Evolutionary conservation across 2,329 filamentous ascomycete species (phyloP), one percentile per base, ranked within the genome.

Genomic region (Microthyrium microscopicum): DNA sequence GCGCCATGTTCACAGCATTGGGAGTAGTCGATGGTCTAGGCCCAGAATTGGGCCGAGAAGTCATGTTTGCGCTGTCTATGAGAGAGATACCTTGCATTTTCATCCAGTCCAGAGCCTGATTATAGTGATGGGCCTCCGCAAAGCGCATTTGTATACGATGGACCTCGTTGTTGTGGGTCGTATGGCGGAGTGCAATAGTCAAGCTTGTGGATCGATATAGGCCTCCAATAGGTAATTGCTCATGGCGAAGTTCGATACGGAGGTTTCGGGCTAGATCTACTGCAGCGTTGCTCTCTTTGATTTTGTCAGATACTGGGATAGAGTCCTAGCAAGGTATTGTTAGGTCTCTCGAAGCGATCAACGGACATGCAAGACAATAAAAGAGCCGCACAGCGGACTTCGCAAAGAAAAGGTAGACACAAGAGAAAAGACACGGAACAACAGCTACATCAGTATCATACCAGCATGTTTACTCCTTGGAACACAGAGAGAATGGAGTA

Each of bases 401-500:
- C 39, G 11, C 32, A 28, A 20, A 41, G 12, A 12, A 11, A 17
- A 25, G 11, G 15, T 32, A 24, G 25, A n/a, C 11, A 20, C 13
- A 26, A 8, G 18, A 5, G 13, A 16, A 11, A 4, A n/a, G 18
- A 19, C 12, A 33, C n/a, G 18, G 31, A 12, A 26, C 17, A 25
- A 25, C 8, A 13, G 11, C 6, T 27, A 26, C 20, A 18, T 35
- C 6, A 33, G n/a, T 20, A 12, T 20, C 33, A 28, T 43, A 43
- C 40, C 39, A 43, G 22, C 19, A 38, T 15, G 20, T 36, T 29
- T 13, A 16, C 21, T 15, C 56, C 57, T 37, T 57, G 54, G 11
- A 53, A 41, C 19, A 65, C 44, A 43, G 53, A 54, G 43, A 61
- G 44, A 9, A 54, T 39, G 22, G 50, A 37, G n/a, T n/a, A n/a